A percentile compares a stretch with the other conserved stretches of the same genome.
Evolutionary conservation across 441 rosid species (phyloP).

Genomic region (Syzygium malaccense): DNA sequence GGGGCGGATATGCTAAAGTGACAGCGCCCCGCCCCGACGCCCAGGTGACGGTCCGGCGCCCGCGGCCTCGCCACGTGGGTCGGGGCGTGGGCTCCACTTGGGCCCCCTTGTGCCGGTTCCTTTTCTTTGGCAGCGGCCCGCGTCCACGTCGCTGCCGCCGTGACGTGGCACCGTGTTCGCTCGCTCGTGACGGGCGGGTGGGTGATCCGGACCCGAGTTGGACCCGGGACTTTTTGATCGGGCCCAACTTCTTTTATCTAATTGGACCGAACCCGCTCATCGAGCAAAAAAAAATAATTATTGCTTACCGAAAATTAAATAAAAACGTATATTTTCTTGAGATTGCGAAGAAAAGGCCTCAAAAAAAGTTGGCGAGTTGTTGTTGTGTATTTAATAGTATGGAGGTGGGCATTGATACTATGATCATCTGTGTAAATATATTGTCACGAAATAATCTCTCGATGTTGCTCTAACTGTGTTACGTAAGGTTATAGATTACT

Average conservation of each 20-base stretch:
- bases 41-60: neutral
- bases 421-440: neutral
- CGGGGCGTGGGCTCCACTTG: neutral
- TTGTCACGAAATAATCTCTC: neutral
- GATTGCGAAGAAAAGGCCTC: neutral
- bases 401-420: neutral
- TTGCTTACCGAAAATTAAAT: neutral
- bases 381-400: neutral
- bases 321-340: neutral
- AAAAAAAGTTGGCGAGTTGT: neutral
- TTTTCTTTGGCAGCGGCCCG: neutral
- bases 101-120: neutral
- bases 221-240: too few relatives aligned
- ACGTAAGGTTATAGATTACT: neutral
- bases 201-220: neutral
- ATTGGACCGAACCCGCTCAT: neutral
- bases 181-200: neutral
- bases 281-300: neutral
- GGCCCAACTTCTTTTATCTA: too few relatives aligned
- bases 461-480: neutral
- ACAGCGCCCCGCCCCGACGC: neutral
- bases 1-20: neutral
- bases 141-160: neutral
- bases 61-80: neutral
- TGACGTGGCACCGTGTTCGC: neutral